phyloP scores from a whole-genome alignment of 2,329 filamentous ascomycete species.

The Paecilomyces niveus region DNA sequence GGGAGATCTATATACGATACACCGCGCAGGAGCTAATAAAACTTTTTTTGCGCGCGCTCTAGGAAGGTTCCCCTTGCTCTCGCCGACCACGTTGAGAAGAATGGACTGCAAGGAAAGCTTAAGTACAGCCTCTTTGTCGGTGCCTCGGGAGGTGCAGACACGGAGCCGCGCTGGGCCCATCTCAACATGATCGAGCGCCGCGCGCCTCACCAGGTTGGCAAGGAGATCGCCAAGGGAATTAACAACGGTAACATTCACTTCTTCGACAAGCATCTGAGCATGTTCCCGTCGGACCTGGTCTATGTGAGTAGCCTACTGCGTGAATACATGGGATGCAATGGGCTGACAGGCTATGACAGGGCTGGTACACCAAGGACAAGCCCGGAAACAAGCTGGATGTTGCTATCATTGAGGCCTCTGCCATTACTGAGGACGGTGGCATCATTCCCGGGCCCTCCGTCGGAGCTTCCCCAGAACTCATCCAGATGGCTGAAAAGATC shows the following conservation, averaged over 20 bases:
- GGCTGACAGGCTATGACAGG: slow-evolving; percentile 34
- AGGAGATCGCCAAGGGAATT: slow-evolving; percentile 83
- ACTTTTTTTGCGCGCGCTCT: background rate
- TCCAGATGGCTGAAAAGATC: slow-evolving; percentile 88
- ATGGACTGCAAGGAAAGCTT: slow-evolving; percentile 73
- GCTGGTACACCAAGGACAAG: slow-evolving; percentile 77
- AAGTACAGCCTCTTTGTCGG: slow-evolving; percentile 85
- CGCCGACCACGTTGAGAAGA: slow-evolving; percentile 83
- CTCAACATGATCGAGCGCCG: slow-evolving; percentile 86
- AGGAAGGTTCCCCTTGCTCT: slow-evolving; percentile 79
- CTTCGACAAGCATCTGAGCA: slow-evolving; percentile 88
- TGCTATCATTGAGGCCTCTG: slow-evolving; percentile 75
- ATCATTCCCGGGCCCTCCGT: slow-evolving; percentile 83
- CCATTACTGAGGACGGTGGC: slow-evolving; percentile 81
- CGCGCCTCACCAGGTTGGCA: slow-evolving; percentile 81
- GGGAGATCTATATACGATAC: background rate
- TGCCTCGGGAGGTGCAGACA: slow-evolving; percentile 82
- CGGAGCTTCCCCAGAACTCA: slow-evolving; percentile 74
- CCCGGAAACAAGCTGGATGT: slow-evolving; percentile 70
- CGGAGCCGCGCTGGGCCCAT: slow-evolving; percentile 83
- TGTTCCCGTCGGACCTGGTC: slow-evolving; percentile 83
- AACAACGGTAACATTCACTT: slow-evolving; percentile 84
- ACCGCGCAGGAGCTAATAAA: slow-evolving; percentile 2
- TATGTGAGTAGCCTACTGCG: slow-evolving; percentile 47
- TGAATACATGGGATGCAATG: background rate